Percentiles rank a stretch among this genome's conserved stretches.
Evolutionary conservation across 768 basidiomycete genomes (phyloP).

Genomic region (Lactarius quietus): DNA sequence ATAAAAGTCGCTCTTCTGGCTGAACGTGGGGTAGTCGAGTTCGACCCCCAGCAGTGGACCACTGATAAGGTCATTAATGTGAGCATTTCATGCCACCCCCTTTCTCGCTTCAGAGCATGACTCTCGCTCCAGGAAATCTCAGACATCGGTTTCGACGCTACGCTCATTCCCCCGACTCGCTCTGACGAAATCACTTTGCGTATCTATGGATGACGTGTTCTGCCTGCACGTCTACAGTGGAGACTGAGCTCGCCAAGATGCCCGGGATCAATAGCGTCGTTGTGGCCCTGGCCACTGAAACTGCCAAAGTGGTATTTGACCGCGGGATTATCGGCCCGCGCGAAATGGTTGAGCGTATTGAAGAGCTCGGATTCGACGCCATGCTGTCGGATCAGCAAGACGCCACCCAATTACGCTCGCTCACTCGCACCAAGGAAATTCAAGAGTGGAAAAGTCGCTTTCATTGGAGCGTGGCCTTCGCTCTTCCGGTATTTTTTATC

Average conservation of each 20-base stretch:
- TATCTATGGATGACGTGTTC: constrained; percentile 92
- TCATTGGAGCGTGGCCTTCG: constrained; percentile 69
- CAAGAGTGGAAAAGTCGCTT: constrained; percentile 84
- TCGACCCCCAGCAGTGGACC: constrained; percentile 78
- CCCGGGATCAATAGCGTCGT: constrained; percentile 73
- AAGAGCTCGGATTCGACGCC: constrained; percentile 88
- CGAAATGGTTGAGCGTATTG: constrained; percentile 85
- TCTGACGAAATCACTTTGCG: constrained; percentile 70
- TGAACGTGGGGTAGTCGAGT: constrained; percentile 89
- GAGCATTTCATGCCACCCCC: constrained; percentile 31
- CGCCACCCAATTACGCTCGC: constrained; percentile 78
- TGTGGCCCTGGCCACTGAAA: constrained; percentile 73
- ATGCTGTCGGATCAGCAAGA: constrained; percentile 78
- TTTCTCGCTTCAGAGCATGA: neutral
- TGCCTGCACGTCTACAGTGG: constrained; percentile 74
- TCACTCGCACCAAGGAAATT: constrained; percentile 87
- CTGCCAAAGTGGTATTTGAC: constrained; percentile 74
- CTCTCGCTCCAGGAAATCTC: constrained; percentile 69
- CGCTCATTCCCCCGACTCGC: constrained; percentile 60
- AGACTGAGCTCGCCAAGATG: constrained; percentile 58
- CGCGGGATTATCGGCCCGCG: constrained; percentile 67
- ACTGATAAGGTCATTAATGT: constrained; percentile 75
- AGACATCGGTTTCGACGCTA: constrained; percentile 90
- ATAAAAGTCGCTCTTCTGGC: constrained; percentile 96
- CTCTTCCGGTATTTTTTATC: constrained; percentile 91